phyloP scores from a whole-genome alignment of 352 stramenopile genomes.

The Phytophthora fragariaefolia region DNA sequence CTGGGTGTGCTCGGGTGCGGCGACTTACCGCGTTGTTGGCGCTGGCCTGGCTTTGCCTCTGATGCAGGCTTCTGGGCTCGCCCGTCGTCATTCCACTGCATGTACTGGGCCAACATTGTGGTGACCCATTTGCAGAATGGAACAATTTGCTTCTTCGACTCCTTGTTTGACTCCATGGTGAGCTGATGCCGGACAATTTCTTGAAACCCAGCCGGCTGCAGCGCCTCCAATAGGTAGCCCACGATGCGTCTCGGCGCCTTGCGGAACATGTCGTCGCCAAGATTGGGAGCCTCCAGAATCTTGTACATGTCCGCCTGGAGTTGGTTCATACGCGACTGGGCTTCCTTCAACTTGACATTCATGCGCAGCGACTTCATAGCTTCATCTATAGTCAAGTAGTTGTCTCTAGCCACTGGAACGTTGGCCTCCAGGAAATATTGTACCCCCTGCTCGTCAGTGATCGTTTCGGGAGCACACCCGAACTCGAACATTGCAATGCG shows the following conservation, averaged over 20 bases:
- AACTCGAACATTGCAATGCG: slow-evolving; percentile 9
- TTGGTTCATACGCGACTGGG: neutral
- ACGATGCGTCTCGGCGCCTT: slow-evolving; percentile 5
- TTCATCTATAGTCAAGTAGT: slow-evolving; percentile 8
- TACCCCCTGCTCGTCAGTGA: slow-evolving; percentile 5
- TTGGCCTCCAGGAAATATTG: slow-evolving; percentile 14
- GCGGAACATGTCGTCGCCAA: slow-evolving; percentile 10
- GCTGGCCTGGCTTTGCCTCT: neutral
- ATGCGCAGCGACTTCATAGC: slow-evolving; percentile 6
- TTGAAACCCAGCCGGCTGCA: neutral
- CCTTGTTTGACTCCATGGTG: slow-evolving; percentile 10
- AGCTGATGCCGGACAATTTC: slow-evolving; percentile 6
- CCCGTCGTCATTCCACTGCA: neutral
- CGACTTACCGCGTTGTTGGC: neutral
- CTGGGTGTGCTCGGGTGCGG: neutral
- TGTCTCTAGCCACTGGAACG: neutral
- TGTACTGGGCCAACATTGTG: slow-evolving; percentile 6
- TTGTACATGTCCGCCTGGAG: slow-evolving; percentile 6
- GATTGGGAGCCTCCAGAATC: slow-evolving; percentile 8
- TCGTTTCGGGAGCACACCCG: neutral
- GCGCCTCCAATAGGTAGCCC: slow-evolving; percentile 2
- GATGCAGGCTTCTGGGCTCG: neutral
- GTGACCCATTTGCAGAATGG: slow-evolving; percentile 12
- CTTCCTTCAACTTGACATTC: neutral
- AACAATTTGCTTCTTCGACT: slow-evolving; percentile 5